A percentile compares a stretch with the other conserved stretches of the same genome.
Evolutionary conservation across 108 stramenopile genomes (phyloP).

Genomic region (Nitzschia sp.): DNA sequence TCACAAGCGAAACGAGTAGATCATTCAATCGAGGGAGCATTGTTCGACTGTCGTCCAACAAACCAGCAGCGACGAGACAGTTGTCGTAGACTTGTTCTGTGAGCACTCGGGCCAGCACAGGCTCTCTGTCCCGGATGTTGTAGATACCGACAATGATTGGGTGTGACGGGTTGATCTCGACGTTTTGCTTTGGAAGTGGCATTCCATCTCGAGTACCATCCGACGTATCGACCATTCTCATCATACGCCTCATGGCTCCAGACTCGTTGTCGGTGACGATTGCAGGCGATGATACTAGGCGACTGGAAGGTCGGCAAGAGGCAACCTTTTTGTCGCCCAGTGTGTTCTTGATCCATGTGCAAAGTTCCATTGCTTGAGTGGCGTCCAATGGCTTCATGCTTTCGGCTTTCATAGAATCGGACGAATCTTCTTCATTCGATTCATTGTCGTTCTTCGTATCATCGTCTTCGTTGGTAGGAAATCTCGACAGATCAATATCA

Average conservation of each 20-base stretch:
- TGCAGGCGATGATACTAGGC: conserved; percentile 92
- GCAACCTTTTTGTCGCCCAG: conserved; percentile 71
- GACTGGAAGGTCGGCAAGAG: conserved; percentile 78
- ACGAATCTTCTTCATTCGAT: conserved; percentile 35
- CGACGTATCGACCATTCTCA: conserved; percentile 94
- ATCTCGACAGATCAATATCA: conserved; percentile 60
- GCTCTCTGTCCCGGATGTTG: conserved; percentile 60
- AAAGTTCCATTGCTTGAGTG: conserved; percentile 83
- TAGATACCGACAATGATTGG: conserved; percentile 88
- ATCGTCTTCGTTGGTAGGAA: conserved; percentile 35
- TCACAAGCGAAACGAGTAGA: conserved; percentile 78
- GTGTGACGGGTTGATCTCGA: conserved; percentile 97
- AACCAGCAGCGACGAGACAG: conserved; percentile 94
- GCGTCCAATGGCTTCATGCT: conserved; percentile 39
- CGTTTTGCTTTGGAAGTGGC: conserved; percentile 91
- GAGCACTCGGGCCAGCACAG: conserved; percentile 71
- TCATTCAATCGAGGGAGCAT: conserved; percentile 96
- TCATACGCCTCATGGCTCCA: conserved; percentile 94
- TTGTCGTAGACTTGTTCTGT: conserved; percentile 98
- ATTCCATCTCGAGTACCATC: conserved; percentile 69
- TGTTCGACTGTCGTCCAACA: conserved; percentile 93
- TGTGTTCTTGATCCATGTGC: conserved; percentile 78
- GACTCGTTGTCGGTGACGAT: conserved; percentile 98
- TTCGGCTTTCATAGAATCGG: conserved; percentile 20
- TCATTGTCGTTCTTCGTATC: conserved; percentile 48